Base-by-base conservation (phyloP, 1,284 basidiomycete species). In the Fomitopsis betulina region DNA sequence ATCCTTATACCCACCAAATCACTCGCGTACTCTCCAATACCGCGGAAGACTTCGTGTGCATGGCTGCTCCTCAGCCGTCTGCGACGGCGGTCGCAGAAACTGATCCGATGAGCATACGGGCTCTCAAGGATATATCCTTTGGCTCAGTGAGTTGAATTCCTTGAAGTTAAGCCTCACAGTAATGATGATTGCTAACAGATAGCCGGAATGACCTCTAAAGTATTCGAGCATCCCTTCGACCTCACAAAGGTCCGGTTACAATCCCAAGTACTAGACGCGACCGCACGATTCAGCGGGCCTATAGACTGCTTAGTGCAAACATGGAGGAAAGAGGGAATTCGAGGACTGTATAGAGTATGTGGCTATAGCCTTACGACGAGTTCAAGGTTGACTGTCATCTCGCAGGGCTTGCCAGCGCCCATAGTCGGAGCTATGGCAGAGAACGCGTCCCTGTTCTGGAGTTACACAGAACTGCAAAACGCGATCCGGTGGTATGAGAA, bases 371-470 rank as follows among this genome's bases (percentile, higher is more conserved):
- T 49, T 19, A 12, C 23, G 43, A 13, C 6, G 47, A 4, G 6
- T 3, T 37, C 42, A 15, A 15, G 25, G 35, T 37, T 50, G 7
- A 49, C 23, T 25, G 5, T 30, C 30, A 50, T 55, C 6, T 45
- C 37, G 25, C 63, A 95, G 93, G 94, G 94, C 55, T 77, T 96
- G 1, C 91, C 93, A 6, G 92, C 93, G 62, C 94, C 95, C 1
- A 83, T 97, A 19, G 81, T 91, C 1, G 94, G 94, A 8, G 90
- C 94, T n/a, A 94, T 94, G 80, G 84, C 85, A 33, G 93, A 97
- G 74, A 96, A 95, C 67, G 94, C 94, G 5, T 83, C 84, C 4
- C 78, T 96, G 39, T 97, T 99, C 74, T 77, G 98, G 56, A 82
- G 91, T 5, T 96, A 96, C 71, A 88, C 88, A 61, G 87, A 93